Evolutionary conservation across 2,329 filamentous ascomycete genomes (phyloP).

Genomic region (Curvularia sp.): DNA sequence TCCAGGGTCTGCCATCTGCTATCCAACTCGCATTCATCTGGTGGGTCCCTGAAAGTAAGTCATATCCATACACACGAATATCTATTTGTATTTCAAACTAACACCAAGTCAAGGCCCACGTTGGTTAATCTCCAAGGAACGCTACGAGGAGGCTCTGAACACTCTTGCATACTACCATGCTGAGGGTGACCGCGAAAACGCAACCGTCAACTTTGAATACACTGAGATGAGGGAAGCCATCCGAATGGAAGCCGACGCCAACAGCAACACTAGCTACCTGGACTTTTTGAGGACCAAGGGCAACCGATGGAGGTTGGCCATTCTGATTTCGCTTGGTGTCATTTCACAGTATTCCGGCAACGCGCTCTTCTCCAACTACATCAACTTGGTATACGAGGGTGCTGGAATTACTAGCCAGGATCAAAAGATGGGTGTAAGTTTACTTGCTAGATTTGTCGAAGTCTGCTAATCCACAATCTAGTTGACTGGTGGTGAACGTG

Average conservation of each 20-base stretch:
- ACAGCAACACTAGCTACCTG: slow-evolving; percentile 61
- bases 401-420: slow-evolving; percentile 63
- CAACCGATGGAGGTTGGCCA: slow-evolving; percentile 69
- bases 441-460: neutral
- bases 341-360: slow-evolving; percentile 74
- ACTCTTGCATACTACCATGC: slow-evolving; percentile 70
- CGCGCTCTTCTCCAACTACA: slow-evolving; percentile 71
- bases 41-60: slow-evolving; percentile 61
- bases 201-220: slow-evolving; percentile 70
- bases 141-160: slow-evolving; percentile 66
- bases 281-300: slow-evolving; percentile 69
- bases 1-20: slow-evolving; percentile 59
- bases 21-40: slow-evolving; percentile 70
- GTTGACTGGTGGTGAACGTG: slow-evolving; percentile 60
- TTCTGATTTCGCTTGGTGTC: slow-evolving; percentile 69
- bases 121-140: slow-evolving; percentile 70
- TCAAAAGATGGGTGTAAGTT: slow-evolving; percentile 52
- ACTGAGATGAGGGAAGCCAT: slow-evolving; percentile 72
- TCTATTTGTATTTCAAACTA: neutral
- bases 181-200: slow-evolving; percentile 64
- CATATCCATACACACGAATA: neutral
- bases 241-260: slow-evolving; percentile 61
- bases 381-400: slow-evolving; percentile 66
- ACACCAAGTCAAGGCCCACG: slow-evolving; percentile 43
- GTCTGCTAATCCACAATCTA: slow-evolving; percentile 12